Conservation (phyloP, 2,329 filamentous ascomycete species). For the Hypomyces rosellus region DNA sequence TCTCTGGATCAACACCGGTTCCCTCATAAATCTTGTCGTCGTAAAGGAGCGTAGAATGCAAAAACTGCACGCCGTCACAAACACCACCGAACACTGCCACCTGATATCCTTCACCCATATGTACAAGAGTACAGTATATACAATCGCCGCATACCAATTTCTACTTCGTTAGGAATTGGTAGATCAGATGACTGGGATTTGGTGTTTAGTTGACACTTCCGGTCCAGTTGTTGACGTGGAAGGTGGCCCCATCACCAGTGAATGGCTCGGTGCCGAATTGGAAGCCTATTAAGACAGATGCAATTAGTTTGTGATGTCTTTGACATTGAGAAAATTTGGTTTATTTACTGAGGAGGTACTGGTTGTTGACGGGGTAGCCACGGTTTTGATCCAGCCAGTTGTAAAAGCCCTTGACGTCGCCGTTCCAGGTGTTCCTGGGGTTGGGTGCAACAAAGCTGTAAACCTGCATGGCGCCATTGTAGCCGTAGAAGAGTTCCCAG, state of each 20-base stretch:
- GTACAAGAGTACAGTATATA: too few relatives aligned
- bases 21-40: too few relatives aligned
- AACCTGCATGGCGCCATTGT: slow-evolving; percentile 53
- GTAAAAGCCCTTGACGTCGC: slow-evolving; percentile 51
- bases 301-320: too few relatives aligned
- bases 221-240: slow-evolving; percentile 2
- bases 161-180: too few relatives aligned
- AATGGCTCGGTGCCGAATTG: slow-evolving; percentile 49
- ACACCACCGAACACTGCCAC: too few relatives aligned
- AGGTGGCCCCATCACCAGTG: slow-evolving; percentile 34
- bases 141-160: too few relatives aligned
- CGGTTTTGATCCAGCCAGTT: slow-evolving; percentile 44
- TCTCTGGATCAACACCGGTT: too few relatives aligned
- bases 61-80: too few relatives aligned
- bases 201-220: too few relatives aligned
- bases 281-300: slow-evolving; percentile 7
- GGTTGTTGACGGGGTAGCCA: slow-evolving; percentile 36
- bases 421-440: slow-evolving; percentile 43
- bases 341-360: slow-evolving; percentile 40
- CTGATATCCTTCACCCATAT: too few relatives aligned
- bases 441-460: slow-evolving; percentile 42
- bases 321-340: neutral
- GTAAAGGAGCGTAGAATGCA: too few relatives aligned
- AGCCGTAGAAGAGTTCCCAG: slow-evolving; percentile 53
- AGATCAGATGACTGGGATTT: too few relatives aligned